phyloP scores from a whole-genome alignment of 164 flowering plant genomes.

The Annona cherimola region DNA sequence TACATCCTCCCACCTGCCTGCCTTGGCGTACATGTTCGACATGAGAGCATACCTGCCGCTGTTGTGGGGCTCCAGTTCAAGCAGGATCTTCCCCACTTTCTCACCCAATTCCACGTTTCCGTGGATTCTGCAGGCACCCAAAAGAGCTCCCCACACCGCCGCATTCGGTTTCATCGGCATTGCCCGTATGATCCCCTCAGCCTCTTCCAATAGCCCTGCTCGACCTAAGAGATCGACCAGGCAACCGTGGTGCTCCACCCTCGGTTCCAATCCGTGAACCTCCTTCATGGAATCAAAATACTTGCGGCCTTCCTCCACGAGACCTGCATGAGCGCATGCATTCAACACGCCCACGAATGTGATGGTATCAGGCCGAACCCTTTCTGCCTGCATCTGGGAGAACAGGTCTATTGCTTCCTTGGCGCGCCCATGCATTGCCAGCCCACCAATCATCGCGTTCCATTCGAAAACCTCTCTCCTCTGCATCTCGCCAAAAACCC shows the following conservation, averaged over 20 bases:
- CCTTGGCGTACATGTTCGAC: slow-evolving; percentile 36
- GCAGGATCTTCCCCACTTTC: slow-evolving; percentile 28
- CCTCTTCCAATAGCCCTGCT: slow-evolving; percentile 33
- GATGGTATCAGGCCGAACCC: slow-evolving; percentile 27
- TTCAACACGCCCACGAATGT: slow-evolving; percentile 33
- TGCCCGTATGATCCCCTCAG: slow-evolving; percentile 24
- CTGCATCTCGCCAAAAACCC: slow-evolving; percentile 33
- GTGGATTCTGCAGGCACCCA: slow-evolving; percentile 39
- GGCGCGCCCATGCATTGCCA: slow-evolving; percentile 39
- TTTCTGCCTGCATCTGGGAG: slow-evolving; percentile 21
- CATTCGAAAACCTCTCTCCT: slow-evolving; percentile 31
- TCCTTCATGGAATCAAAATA: slow-evolving; percentile 26
- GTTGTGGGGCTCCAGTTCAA: slow-evolving; percentile 36
- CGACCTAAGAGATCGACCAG: slow-evolving; percentile 41
- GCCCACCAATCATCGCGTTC: slow-evolving; percentile 44
- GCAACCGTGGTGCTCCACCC: slow-evolving; percentile 40
- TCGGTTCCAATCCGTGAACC: slow-evolving; percentile 23
- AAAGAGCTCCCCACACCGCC: slow-evolving; percentile 40
- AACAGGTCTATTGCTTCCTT: slow-evolving; percentile 31
- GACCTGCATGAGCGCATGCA: slow-evolving; percentile 44
- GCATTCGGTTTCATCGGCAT: slow-evolving; percentile 38
- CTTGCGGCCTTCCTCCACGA: slow-evolving; percentile 28
- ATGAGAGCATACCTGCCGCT: slow-evolving; percentile 32
- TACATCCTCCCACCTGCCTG: slow-evolving; percentile 41
- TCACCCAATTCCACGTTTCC: slow-evolving; percentile 33